Base-by-base conservation (phyloP, 371 early-diverging fungal species). In the Mucor plumbeus region DNA sequence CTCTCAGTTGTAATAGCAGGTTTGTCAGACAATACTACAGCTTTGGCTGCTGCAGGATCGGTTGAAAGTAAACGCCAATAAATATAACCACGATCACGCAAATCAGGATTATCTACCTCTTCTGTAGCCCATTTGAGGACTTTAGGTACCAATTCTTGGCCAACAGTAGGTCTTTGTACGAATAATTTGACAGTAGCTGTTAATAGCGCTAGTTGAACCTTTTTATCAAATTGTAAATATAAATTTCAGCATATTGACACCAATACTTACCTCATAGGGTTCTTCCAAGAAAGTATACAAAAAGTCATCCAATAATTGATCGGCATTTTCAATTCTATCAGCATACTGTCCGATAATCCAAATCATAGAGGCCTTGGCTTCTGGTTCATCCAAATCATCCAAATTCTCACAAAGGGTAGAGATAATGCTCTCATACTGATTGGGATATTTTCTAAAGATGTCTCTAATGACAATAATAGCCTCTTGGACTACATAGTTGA, bases 291-390 rank as follows among this genome's bases (percentile, higher is more conserved):
- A 97, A 43, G 82, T 88, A 53, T 95, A 93, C 35, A 93, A 73
- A 71, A 96, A 95, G 48, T 81, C 81, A 19, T 88, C 90, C 41
- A 98, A 77, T 36, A 97, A 74, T 59, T 91, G 94, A 72, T 87
- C 89, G 1, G 97, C 91, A 79, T 96, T 95, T 44, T 94, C 94
- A 67, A 97, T 95, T 48, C 94, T 82, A 63, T 96, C 95, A 4
- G 95, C 94, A 78, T 98, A 96, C 77, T 97, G 94, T 10, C 99
- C 99, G 71, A 97, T 88, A 63, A 98, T 96, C 99, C 99, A 98
- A 63, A 97, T 92, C 84, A 97, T 82, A 1, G 98, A 92, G 2
- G 97, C 95, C 73, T 94, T 95, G 44, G 99, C 97, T 60, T 97
- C 97, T 13, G 96, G 92, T 68, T 97, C 97, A 79, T 97, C 97